Base-by-base conservation (phyloP, 148 eudicot genomes). In the Spergularia marina region DNA sequence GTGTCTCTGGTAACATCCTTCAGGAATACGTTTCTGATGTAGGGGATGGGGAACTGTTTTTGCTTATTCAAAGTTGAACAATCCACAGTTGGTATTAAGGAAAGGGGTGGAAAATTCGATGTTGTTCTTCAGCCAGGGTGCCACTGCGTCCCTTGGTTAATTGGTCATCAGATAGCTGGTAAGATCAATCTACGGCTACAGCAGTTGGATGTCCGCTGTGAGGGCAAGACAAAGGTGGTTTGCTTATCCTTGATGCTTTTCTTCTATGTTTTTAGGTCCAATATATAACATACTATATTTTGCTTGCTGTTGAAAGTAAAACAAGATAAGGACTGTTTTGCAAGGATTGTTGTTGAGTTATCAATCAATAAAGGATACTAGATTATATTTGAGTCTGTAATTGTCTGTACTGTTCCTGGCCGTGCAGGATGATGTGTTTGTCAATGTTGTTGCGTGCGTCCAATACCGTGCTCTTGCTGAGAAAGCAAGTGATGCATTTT, bases 381-480 rank as follows among this genome's bases (percentile, higher is more conserved):
- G 49, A 44, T 44, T 44, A 6, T 44, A 44, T 44, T 44, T 44
- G 49, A 44, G 49, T 6, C 49, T 44, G 49, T 44, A 44, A 44
- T 44, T 44, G 10, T 44, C 49, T 6, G 49, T 44, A 44, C 49
- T 44, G 49, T 6, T 44, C 59, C 3, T 67, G 2, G 18, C 55
- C 40, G 13, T 51, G 61, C 74, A 83, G 88, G 88, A 85, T 71
- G 81, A 85, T 65, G 88, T 85, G 71, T 85, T 83, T 70, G 88
- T 85, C 53, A 85, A 63, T 39, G 88, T 85, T 6, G 88, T 85
- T 17, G 88, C 88, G 40, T 85, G 82, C 0, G 71, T 85, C 39
- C 86, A 85, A 74, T 85, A 75, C 63, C 84, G 81, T 14, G 86
- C 82, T 53, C 60, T 85, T 47, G 72, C 82, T 23, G 81, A 78